Conservation (phyloP, 2,329 filamentous ascomycete genomes). For the Claviceps sp. region DNA sequence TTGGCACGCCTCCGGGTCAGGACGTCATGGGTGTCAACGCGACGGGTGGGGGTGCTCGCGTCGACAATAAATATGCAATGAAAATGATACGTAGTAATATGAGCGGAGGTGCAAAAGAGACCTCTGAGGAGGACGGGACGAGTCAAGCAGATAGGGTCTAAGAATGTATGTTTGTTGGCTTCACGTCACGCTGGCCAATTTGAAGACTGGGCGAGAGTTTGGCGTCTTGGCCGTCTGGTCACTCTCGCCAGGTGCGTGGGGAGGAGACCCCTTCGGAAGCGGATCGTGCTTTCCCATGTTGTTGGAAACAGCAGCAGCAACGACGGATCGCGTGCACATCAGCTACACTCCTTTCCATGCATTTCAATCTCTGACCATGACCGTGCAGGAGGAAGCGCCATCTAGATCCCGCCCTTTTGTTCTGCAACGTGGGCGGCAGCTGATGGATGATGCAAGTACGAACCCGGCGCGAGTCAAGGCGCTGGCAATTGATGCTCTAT, state of each 20-base stretch:
- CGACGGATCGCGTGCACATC: no score
- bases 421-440: no score
- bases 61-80: constrained; percentile 5
- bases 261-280: neutral
- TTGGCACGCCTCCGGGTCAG: constrained; percentile 17
- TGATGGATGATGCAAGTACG: no score
- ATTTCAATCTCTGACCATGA: no score
- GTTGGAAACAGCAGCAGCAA: neutral
- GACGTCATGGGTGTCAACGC: constrained; percentile 11
- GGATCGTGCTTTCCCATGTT: neutral
- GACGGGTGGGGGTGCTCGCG: neutral
- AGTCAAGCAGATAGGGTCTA: constrained; percentile 1
- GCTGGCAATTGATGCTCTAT: no score
- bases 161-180: neutral
- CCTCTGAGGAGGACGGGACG: neutral
- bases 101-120: constrained; percentile 1
- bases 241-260: neutral
- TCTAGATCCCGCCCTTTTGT: no score
- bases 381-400: no score
- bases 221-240: neutral
- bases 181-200: neutral
- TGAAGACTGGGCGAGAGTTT: neutral
- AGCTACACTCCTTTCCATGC: no score
- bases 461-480: no score
- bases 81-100: constrained; percentile 3